These are phyloP conservation scores for Microsporum canis DNA, from an alignment of 2,329 filamentous ascomycete species.

Conservation along the genomic window DNA sequence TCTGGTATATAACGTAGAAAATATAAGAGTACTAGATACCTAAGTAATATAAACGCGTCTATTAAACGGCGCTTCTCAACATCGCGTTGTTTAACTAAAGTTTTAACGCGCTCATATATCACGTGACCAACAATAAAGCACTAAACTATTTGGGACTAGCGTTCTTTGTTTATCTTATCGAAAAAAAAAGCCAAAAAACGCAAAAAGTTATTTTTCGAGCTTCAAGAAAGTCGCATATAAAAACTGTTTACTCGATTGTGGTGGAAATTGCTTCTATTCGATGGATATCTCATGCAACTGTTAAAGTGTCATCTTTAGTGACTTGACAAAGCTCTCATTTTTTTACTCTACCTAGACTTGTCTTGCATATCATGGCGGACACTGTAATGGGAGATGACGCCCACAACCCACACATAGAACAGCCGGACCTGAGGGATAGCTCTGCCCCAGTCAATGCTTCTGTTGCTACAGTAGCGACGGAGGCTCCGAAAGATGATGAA, in stretches of 20 bases:
- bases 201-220: neutral
- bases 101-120: neutral
- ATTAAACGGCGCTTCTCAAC: too few relatives aligned
- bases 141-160: neutral
- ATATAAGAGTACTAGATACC: too few relatives aligned
- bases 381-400: slow-evolving; percentile 15
- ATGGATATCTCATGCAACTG: neutral
- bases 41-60: too few relatives aligned
- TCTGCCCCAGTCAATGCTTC: slow-evolving; percentile 15
- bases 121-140: neutral
- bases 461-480: slow-evolving; percentile 21
- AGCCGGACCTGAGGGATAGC: slow-evolving; percentile 22
- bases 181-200: neutral
- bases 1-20: too few relatives aligned
- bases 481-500: slow-evolving; percentile 24
- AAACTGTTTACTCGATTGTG: neutral
- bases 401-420: slow-evolving; percentile 18
- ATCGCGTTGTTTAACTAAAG: neutral
- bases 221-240: neutral
- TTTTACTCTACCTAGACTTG: neutral
- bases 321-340: neutral
- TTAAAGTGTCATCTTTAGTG: neutral
- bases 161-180: neutral
- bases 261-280: neutral
- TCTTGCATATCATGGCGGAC: slow-evolving; percentile 4